These are phyloP conservation scores for Volutella citrinella DNA, from an alignment of 2,329 filamentous ascomycete species.

Conservation along the genomic window DNA sequence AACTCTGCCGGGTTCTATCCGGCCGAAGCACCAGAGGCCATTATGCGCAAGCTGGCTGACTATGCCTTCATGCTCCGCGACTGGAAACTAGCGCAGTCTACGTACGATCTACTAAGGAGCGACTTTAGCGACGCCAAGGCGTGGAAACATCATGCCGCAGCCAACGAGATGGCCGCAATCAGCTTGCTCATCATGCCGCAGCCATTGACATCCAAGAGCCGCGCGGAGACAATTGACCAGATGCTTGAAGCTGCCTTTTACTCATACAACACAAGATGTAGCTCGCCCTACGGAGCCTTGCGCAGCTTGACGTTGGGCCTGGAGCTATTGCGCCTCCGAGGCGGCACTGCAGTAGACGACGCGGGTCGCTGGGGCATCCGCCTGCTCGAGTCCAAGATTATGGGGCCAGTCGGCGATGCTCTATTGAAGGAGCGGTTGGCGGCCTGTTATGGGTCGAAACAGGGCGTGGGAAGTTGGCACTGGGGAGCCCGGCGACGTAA, in stretches of 20 bases:
- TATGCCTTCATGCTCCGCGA: slow-evolving; percentile 97
- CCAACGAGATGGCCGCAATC: slow-evolving; percentile 91
- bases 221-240: slow-evolving; percentile 77
- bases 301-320: slow-evolving; percentile 73
- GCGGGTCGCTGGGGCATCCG: slow-evolving; percentile 81
- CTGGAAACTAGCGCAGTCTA: slow-evolving; percentile 88
- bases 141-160: slow-evolving; percentile 91
- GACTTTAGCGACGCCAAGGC: slow-evolving; percentile 96
- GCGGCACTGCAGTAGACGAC: slow-evolving; percentile 77
- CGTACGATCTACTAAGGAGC: slow-evolving; percentile 82
- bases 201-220: slow-evolving; percentile 68
- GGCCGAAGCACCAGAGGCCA: slow-evolving; percentile 79
- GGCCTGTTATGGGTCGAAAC: slow-evolving; percentile 75
- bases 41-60: slow-evolving; percentile 90
- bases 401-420: slow-evolving; percentile 73
- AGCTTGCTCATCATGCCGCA: slow-evolving; percentile 77
- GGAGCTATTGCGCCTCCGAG: slow-evolving; percentile 79
- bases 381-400: slow-evolving; percentile 73
- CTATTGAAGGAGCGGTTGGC: slow-evolving; percentile 84
- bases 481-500: slow-evolving; percentile 77
- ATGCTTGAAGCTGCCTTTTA: slow-evolving; percentile 90
- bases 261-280: slow-evolving; percentile 85
- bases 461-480: slow-evolving; percentile 60
- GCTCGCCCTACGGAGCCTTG: slow-evolving; percentile 73
- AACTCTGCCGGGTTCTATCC: slow-evolving; percentile 79